Evolutionary conservation across 2,329 filamentous ascomycete species (phyloP).

Genomic region (Cladosporium austrohemisphaericum): DNA sequence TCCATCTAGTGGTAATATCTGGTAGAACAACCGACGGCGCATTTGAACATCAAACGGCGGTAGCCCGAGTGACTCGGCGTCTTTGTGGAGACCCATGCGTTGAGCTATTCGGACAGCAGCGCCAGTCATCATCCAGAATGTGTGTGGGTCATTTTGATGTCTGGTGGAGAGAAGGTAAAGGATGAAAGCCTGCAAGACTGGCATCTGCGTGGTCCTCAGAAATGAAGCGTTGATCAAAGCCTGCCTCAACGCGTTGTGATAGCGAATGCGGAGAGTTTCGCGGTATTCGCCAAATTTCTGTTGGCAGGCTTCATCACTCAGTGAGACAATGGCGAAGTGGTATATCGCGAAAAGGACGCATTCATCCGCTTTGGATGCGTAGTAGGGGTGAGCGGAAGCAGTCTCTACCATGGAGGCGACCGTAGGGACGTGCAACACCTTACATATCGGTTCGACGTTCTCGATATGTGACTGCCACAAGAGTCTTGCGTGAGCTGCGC

Average conservation of each 20-base stretch:
- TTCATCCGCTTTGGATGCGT: conserved; percentile 57
- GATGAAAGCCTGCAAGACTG: conserved; percentile 63
- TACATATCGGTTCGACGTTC: conserved; percentile 68
- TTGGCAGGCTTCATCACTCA: conserved; percentile 45
- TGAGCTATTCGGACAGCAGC: conserved; percentile 59
- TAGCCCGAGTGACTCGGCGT: conserved; percentile 51
- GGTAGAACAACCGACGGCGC: conserved; percentile 59
- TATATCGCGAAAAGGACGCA: conserved; percentile 60
- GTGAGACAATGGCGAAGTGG: conserved; percentile 53
- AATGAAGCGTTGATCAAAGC: conserved; percentile 65
- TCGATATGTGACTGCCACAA: conserved; percentile 59
- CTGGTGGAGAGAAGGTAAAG: conserved; percentile 53
- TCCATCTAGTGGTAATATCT: conserved; percentile 58
- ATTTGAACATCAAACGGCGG: conserved; percentile 56
- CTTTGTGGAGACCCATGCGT: conserved; percentile 59
- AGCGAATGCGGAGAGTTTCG: conserved; percentile 41
- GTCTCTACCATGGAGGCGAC: conserved; percentile 51
- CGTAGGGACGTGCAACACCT: conserved; percentile 63
- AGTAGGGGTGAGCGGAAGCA: conserved; percentile 39
- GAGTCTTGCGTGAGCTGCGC: conserved; percentile 52
- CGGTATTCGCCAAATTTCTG: conserved; percentile 50
- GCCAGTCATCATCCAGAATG: conserved; percentile 62
- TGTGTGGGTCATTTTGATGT: conserved; percentile 45
- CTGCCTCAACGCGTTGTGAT: conserved; percentile 53
- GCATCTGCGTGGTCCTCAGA: conserved; percentile 62